Evolutionary conservation across 1,139 yeast genomes (phyloP).

Genomic region (Candida tropicalis): DNA sequence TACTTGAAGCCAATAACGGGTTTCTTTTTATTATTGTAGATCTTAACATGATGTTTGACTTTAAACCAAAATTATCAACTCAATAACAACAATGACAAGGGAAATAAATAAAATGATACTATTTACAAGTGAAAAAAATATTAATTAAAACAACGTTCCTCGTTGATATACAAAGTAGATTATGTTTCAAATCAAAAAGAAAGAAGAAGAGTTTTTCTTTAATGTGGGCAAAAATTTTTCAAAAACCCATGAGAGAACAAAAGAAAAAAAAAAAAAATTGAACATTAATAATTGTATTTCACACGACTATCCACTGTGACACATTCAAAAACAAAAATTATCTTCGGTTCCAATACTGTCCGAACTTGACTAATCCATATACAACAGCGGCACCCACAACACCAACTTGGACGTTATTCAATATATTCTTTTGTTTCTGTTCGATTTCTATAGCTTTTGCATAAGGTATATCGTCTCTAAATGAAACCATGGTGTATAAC

Average conservation of each 20-base stretch:
- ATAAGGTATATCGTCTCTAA: slow-evolving; percentile 80
- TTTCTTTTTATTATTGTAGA: slow-evolving; percentile 11
- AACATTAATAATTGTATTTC: neutral
- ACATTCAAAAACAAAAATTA: neutral
- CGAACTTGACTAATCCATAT: slow-evolving; percentile 13
- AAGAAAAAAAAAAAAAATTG: slow-evolving; percentile 2
- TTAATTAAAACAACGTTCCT: no score
- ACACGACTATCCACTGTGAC: neutral
- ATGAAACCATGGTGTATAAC: slow-evolving; percentile 88
- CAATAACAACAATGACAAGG: neutral
- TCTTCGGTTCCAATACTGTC: slow-evolving; percentile 9
- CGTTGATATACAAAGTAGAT: no score
- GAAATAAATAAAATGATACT: slow-evolving; percentile 4
- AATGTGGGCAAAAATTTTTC: slow-evolving; percentile 6
- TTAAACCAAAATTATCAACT: no score
- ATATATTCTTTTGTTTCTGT: slow-evolving; percentile 49
- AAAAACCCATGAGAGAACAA: neutral
- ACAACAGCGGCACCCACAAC: slow-evolving; percentile 20
- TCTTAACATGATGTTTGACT: slow-evolving; percentile 10
- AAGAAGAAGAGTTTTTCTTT: no score
- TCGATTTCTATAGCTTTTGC: slow-evolving; percentile 66
- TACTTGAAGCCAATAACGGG: slow-evolving; percentile 1
- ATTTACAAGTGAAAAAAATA: slow-evolving; percentile 5
- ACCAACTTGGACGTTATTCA: slow-evolving; percentile 31
- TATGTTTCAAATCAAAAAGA: no score